Base-by-base conservation (phyloP, 306 rosid genomes). In the Canavalia ensiformis region DNA sequence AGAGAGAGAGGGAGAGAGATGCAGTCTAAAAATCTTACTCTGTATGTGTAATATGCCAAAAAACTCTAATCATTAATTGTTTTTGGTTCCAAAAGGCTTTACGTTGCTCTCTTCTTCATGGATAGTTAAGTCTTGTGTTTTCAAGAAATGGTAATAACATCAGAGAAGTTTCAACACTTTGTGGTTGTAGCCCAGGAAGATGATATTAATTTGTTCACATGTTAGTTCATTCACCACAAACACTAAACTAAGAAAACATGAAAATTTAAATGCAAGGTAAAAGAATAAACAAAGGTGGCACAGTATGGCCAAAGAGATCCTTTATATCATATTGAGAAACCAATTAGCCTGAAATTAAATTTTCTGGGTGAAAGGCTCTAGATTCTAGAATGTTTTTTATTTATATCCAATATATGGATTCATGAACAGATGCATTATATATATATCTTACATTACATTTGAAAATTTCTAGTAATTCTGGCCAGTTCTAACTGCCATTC, bases 31-130 rank as follows among this genome's bases (percentile, higher is more conserved):
- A 83, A 85, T 83, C 85, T 68, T 81, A 52, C 77, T 83, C 25
- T 70, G 68, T 50, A 25, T 10, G 25, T 70, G 37, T 30, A 69
- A 80, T 46, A 78, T 42, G 78, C 84, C 76, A 78, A 79, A 75
- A 76, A 13, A 71, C 60, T n/a, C 58, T 73, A 78, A 88, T 88
- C 88, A 84, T 84, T 91, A 18, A 18, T 18, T 37, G 84, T 82
- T 76, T 72, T 58, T 33, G 52, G 72, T 72, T 54, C 54, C 50
- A 73, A 63, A 29, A 49, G 8, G 72, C 76, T 81, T 34, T 2
- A 31, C 33, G 6, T 57, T 41, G 12, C 58, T 82, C 82, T 75
- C 84, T 46, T 71, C 80, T 71, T 60, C 64, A 29, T 30, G n/a
- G 39, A 58, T 58, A 58, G 9, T 3, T 56, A 56, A 52, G 62